These are phyloP conservation scores for Colletotrichum destructivum DNA, from an alignment of 2,329 filamentous ascomycete genomes.

Conservation along the genomic window DNA sequence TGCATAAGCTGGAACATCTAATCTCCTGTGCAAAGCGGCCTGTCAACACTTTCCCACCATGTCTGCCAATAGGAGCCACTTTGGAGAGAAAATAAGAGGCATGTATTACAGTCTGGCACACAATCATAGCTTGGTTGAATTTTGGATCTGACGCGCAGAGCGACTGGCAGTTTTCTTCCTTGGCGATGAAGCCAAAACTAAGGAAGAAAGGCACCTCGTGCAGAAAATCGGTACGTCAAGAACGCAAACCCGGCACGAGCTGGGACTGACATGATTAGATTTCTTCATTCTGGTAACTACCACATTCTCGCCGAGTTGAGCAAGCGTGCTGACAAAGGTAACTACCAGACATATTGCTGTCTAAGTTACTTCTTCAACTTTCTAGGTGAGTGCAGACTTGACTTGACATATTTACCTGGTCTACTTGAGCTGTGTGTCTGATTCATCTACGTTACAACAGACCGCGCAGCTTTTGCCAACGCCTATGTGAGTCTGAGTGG, in stretches of 20 bases:
- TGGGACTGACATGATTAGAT: constrained; percentile 41
- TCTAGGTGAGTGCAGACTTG: not conserved
- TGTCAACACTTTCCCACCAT: not conserved
- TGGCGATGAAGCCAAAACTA: constrained; percentile 33
- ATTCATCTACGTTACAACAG: not conserved
- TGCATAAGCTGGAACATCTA: not conserved
- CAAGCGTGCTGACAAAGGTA: not conserved
- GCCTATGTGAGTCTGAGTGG: constrained; percentile 28
- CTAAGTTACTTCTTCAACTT: constrained; percentile 54
- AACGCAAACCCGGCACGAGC: fast-evolving
- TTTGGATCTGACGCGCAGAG: not conserved
- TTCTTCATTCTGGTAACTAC: constrained; percentile 50
- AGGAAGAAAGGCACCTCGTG: constrained; percentile 49
- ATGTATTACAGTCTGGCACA: not conserved
- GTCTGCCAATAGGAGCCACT: not conserved
- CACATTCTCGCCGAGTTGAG: not conserved
- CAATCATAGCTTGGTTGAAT: not conserved
- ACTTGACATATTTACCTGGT: not conserved
- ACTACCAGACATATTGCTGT: constrained; percentile 51
- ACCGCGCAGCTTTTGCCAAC: constrained; percentile 41
- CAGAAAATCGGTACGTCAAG: constrained; percentile 47
- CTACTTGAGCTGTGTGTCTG: constrained; percentile 48
- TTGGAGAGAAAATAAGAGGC: constrained; percentile 29
- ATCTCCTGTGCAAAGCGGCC: not conserved
- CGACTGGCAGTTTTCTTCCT: constrained; percentile 37